These are phyloP conservation scores for Sporobolomyces pararoseus DNA, from an alignment of 768 basidiomycete genomes.

Conservation along the genomic window DNA sequence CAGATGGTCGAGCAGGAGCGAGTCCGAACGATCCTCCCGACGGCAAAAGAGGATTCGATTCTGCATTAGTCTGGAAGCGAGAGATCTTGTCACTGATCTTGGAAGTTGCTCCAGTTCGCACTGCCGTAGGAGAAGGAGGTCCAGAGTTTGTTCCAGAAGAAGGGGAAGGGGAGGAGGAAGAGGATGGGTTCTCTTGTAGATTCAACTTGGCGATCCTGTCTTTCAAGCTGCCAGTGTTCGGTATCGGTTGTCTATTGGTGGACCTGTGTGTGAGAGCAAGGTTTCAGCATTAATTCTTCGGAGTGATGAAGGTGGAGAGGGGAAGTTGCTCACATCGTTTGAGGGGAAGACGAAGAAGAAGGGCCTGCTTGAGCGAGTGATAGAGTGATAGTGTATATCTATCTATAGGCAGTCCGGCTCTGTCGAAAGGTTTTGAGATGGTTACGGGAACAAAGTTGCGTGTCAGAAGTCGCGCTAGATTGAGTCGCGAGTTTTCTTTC, in stretches of 20 bases:
- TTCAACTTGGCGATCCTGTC: slow-evolving; percentile 32
- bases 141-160: background rate
- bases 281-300: too few species aligned
- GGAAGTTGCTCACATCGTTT: too few species aligned
- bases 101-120: slow-evolving; percentile 6
- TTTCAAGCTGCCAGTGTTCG: background rate
- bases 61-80: slow-evolving; percentile 27
- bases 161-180: background rate
- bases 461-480: too few species aligned
- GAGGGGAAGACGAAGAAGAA: too few species aligned
- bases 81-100: slow-evolving; percentile 27
- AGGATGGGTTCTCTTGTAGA: background rate
- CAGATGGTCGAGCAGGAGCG: slow-evolving; percentile 7
- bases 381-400: too few species aligned
- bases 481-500: too few species aligned
- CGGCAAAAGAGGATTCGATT: slow-evolving; percentile 17
- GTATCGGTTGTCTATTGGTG: background rate
- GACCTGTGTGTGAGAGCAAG: slow-evolving; percentile 12
- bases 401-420: too few species aligned
- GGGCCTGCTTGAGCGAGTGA: too few species aligned
- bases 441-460: too few species aligned
- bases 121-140: background rate
- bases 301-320: too few species aligned
- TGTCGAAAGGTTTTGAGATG: too few species aligned
- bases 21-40: slow-evolving; percentile 16